Evolutionary conservation across 1,284 basidiomycete genomes (phyloP), one percentile per base, ranked within the genome.

Genomic region (Pseudozyma pruni): DNA sequence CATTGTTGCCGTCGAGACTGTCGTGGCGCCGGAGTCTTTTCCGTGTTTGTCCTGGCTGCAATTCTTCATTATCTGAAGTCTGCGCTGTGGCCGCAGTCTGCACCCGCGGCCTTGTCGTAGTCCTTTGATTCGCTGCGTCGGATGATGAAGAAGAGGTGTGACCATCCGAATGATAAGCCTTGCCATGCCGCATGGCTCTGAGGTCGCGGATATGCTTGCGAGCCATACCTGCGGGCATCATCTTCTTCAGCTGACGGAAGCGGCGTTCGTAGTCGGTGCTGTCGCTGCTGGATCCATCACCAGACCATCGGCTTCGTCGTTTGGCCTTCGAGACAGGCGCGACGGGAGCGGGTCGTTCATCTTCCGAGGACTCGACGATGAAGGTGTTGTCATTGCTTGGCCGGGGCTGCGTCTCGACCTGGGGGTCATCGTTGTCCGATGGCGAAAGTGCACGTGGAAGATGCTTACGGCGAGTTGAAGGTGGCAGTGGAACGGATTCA

Each of bases 141-240:
- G 60, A 55, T 0, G 74, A 71, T 4, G 69, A 63, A 11, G 61
- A 64, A 16, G 62, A 72, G 38, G 60, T 23, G 31, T 71, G 72
- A 0, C 75, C 75, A 17, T 76, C 70, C 1, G 75, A 73, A 39
- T 77, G 73, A 44, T 78, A 75, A 1, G 67, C 67, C n/a, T 76
- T 72, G n/a, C 76, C 78, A 29, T 75, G 74, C 4, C 76, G 66
- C 80, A 81, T 81, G 4, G 73, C 73, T 16, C 71, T 70, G 7
- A 81, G 49, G 42, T 81, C 80, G 13, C 75, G 74, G 25, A 81
- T 81, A 56, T 78, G 73, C 43, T 70, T 68, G 29, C 73, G 69
- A 16, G 80, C 80, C 72, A 75, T 73, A 31, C 66, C 68, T 3
- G 71, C 68, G 0, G 80, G 80, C 79, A 81, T 81, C 76, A 81